phyloP scores from a whole-genome alignment of 1,284 basidiomycete species.

The Naganishia liquefaciens region DNA sequence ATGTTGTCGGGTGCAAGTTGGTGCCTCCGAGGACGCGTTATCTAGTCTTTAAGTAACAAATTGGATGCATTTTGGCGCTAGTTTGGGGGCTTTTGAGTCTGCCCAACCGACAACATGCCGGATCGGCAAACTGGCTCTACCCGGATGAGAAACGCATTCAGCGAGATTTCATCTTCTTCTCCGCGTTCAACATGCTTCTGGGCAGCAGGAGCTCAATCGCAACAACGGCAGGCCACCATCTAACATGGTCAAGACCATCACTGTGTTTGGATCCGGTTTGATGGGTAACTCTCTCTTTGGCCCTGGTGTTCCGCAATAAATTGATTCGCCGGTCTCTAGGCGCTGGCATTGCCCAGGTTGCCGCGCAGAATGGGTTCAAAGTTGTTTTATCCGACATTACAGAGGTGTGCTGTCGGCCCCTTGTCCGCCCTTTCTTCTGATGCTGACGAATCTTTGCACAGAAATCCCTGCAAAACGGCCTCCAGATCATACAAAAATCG shows the following conservation, averaged over 20 bases:
- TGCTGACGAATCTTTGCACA: neutral
- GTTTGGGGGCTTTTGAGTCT: too few species aligned
- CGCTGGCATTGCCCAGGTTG: conserved; percentile 59
- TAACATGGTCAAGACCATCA: conserved; percentile 48
- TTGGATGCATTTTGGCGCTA: too few species aligned
- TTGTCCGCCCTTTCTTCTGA: neutral
- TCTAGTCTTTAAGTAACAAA: too few species aligned
- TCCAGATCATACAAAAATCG: conserved; percentile 60
- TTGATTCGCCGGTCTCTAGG: conserved; percentile 33
- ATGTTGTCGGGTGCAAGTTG: too few species aligned
- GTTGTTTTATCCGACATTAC: conserved; percentile 55
- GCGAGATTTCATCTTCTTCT: too few species aligned
- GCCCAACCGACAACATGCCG: too few species aligned
- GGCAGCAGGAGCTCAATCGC: too few species aligned
- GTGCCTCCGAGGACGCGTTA: too few species aligned
- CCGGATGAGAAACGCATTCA: neutral
- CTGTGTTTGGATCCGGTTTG: conserved; percentile 57
- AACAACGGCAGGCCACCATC: too few species aligned
- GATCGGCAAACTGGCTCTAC: conserved; percentile 12
- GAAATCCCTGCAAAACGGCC: conserved; percentile 52
- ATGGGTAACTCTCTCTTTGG: conserved; percentile 50
- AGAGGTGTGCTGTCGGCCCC: conserved; percentile 42
- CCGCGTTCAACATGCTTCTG: too few species aligned
- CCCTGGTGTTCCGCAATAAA: neutral
- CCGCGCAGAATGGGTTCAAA: conserved; percentile 56